Percentiles rank a stretch among this genome's conserved stretches.
Evolutionary conservation across 2,329 filamentous ascomycete genomes (phyloP).

Genomic region (Botrytis pseudocinerea): DNA sequence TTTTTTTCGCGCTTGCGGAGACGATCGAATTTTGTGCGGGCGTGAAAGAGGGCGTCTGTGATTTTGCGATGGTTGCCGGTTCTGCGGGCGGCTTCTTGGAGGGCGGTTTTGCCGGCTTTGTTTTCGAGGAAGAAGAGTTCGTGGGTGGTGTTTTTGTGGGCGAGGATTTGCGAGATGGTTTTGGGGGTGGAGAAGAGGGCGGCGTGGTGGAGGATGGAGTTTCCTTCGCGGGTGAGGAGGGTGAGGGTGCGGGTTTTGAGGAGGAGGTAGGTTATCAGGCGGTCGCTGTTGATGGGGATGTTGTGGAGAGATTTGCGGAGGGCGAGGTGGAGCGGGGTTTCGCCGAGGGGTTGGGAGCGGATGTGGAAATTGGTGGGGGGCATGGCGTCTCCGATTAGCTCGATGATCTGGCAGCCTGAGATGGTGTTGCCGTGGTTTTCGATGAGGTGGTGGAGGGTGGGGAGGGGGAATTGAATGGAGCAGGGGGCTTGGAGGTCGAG

Average conservation of each 20-base stretch:
- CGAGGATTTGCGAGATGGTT: background rate
- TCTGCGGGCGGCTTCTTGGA: slow-evolving; percentile 10
- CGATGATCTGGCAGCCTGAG: background rate
- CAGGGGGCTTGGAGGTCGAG: background rate
- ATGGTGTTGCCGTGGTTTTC: background rate
- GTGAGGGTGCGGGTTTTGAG: background rate
- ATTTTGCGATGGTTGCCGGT: background rate
- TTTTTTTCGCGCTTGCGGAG: background rate
- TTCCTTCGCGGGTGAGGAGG: background rate
- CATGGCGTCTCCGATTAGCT: background rate
- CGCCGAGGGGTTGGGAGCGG: background rate
- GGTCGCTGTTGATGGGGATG: background rate
- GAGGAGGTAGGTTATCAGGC: background rate
- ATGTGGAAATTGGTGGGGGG: background rate
- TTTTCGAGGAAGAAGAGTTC: slow-evolving; percentile 13
- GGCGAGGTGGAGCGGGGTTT: slow-evolving; percentile 15
- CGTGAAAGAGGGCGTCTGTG: background rate
- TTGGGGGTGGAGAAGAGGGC: background rate
- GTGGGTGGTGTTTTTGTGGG: background rate
- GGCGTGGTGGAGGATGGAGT: slow-evolving; percentile 10
- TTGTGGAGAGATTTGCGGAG: background rate
- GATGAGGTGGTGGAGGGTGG: slow-evolving; percentile 14
- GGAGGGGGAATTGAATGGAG: background rate
- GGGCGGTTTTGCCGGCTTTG: background rate
- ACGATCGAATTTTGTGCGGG: background rate